These are phyloP conservation scores for Dothiorella sarmentorum DNA, from an alignment of 2,329 filamentous ascomycete species.

Conservation along the genomic window DNA sequence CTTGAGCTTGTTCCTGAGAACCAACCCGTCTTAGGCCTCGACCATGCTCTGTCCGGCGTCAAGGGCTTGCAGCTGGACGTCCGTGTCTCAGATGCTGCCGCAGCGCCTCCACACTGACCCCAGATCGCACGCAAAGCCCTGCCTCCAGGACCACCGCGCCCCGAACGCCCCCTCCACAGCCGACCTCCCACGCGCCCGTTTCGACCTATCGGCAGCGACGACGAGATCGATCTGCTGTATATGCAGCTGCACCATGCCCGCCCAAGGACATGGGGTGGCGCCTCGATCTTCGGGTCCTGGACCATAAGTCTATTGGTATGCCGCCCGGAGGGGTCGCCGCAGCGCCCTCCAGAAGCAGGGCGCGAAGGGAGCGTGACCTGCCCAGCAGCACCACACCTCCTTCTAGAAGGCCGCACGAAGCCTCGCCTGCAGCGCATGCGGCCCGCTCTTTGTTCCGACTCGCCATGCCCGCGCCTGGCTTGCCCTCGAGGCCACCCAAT, in stretches of 20 bases:
- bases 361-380: constrained; percentile 12
- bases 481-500: constrained; percentile 14
- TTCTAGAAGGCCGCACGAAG: constrained; percentile 13
- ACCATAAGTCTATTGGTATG: constrained; percentile 12
- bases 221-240: constrained; percentile 17
- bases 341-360: neutral
- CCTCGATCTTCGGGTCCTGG: constrained; percentile 13
- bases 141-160: neutral
- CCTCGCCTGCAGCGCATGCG: constrained; percentile 3
- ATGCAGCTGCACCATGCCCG: constrained; percentile 14
- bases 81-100: neutral
- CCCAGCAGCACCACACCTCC: neutral
- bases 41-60: neutral
- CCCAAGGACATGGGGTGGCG: constrained; percentile 13
- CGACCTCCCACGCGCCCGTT: neutral
- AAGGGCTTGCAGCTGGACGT: constrained; percentile 9
- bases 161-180: neutral
- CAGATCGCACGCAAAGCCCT: neutral
- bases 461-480: constrained; percentile 11
- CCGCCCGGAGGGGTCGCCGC: constrained; percentile 6
- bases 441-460: constrained; percentile 17
- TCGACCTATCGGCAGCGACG: constrained; percentile 5
- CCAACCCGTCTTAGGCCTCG: constrained; percentile 6
- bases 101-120: constrained; percentile 10
- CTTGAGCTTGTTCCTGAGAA: constrained; percentile 8